A percentile compares a stretch with the other conserved stretches of the same genome.
Evolutionary conservation across 106 monocot species (phyloP).

Genomic region (Dactylorhiza incarnata): DNA sequence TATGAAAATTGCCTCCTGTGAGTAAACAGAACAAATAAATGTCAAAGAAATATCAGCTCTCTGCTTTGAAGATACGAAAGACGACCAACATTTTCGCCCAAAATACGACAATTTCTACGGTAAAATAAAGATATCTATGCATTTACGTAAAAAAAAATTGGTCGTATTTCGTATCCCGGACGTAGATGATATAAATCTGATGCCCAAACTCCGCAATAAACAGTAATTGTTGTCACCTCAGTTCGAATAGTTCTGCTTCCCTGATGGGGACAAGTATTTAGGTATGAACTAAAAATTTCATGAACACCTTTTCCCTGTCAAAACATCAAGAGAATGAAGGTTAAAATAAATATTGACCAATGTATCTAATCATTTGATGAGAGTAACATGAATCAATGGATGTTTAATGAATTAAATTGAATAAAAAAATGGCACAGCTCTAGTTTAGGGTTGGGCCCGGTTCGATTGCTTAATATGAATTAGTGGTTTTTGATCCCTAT

Average conservation of each 20-base stretch:
- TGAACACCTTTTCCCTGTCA: constrained; percentile 52
- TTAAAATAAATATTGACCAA: neutral
- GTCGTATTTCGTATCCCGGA: too few species aligned
- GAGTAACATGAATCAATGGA: neutral
- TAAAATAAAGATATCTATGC: too few species aligned
- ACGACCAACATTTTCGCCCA: too few species aligned
- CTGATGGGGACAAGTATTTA: constrained; percentile 87
- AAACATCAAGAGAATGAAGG: too few species aligned
- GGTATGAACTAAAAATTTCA: constrained; percentile 64
- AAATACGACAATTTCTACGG: too few species aligned
- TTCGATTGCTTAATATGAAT: too few species aligned
- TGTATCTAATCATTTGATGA: too few species aligned
- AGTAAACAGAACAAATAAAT: neutral
- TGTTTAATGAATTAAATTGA: neutral
- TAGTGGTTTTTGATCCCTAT: too few species aligned
- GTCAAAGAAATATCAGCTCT: neutral
- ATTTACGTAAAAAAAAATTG: too few species aligned
- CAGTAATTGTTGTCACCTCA: constrained; percentile 42
- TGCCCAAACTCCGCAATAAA: neutral
- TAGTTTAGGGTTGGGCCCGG: too few species aligned
- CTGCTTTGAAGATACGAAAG: too few species aligned
- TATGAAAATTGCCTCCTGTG: constrained; percentile 82
- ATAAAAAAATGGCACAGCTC: neutral
- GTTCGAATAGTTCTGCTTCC: constrained; percentile 98
- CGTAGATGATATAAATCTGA: too few species aligned